Conservation (phyloP, 2,329 filamentous ascomycete genomes). For the Sclerotinia subarctica region DNA sequence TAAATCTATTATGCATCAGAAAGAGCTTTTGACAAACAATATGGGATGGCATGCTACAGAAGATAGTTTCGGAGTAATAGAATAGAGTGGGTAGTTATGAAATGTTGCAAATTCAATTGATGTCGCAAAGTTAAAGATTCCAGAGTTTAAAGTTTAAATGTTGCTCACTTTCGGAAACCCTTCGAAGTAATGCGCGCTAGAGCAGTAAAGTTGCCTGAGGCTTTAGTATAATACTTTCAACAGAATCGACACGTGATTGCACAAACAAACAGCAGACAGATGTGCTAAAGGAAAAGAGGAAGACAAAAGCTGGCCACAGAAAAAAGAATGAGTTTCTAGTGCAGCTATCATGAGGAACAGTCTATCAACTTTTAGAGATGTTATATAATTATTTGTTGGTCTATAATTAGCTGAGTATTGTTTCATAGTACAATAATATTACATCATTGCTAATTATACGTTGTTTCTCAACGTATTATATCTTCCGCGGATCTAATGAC, state of each 20-base stretch:
- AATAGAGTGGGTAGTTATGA: neutral
- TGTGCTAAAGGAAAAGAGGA: too few relatives aligned
- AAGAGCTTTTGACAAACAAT: slow-evolving; percentile 19
- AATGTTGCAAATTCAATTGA: neutral
- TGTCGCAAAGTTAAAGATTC: slow-evolving; percentile 8
- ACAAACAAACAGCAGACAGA: too few relatives aligned
- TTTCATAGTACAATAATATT: slow-evolving; percentile 19
- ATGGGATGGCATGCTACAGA: slow-evolving; percentile 18
- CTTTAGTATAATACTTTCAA: neutral
- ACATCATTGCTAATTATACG: slow-evolving; percentile 18
- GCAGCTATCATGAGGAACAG: neutral
- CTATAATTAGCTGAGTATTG: slow-evolving; percentile 9
- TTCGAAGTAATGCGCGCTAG: slow-evolving; percentile 6
- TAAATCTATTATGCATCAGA: slow-evolving; percentile 22
- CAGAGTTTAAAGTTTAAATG: slow-evolving; percentile 1
- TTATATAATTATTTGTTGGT: slow-evolving; percentile 9
- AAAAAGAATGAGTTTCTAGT: neutral
- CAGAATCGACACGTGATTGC: neutral
- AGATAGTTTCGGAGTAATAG: neutral
- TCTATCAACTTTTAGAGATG: neutral
- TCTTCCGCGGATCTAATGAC: slow-evolving; percentile 16
- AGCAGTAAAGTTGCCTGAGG: neutral
- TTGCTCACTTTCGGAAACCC: neutral
- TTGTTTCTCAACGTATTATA: slow-evolving; percentile 15
- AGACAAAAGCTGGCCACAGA: too few relatives aligned